These are phyloP conservation scores for Plectosphaerella plurivora DNA, from an alignment of 2,329 filamentous ascomycete genomes.

Conservation along the genomic window DNA sequence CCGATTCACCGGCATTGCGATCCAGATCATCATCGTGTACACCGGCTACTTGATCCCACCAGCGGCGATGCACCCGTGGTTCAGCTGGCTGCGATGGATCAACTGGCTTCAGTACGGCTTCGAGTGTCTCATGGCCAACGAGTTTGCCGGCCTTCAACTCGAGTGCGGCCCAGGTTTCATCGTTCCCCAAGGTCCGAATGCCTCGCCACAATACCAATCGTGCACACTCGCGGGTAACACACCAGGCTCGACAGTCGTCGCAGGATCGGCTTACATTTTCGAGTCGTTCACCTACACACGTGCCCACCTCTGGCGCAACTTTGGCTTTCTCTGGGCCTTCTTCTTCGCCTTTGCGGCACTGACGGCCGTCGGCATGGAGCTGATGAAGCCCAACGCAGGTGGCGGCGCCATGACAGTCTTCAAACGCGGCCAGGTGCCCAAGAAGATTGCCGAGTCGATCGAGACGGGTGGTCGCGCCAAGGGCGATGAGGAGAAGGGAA, in stretches of 20 bases:
- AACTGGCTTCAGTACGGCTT: constrained; percentile 55
- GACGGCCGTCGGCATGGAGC: constrained; percentile 25
- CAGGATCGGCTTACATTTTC: constrained; percentile 51
- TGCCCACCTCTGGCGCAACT: constrained; percentile 57
- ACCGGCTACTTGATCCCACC: constrained; percentile 47
- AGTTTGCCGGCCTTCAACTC: constrained; percentile 51
- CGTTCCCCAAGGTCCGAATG: constrained; percentile 44
- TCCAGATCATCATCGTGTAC: constrained; percentile 21
- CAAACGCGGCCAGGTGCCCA: constrained; percentile 60
- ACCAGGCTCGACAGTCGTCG: constrained; percentile 46
- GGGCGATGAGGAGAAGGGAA: constrained; percentile 44
- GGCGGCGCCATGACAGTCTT: constrained; percentile 57
- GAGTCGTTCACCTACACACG: constrained; percentile 48
- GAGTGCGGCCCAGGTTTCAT: constrained; percentile 50
- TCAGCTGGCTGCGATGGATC: constrained; percentile 53
- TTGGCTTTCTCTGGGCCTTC: constrained; percentile 46
- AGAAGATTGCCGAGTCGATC: constrained; percentile 51
- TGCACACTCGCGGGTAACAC: constrained; percentile 54
- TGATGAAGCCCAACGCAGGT: constrained; percentile 54
- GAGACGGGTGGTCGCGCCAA: constrained; percentile 40
- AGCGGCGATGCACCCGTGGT: constrained; percentile 35
- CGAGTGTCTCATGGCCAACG: constrained; percentile 64
- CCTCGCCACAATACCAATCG: constrained; percentile 47
- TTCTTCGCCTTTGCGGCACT: constrained; percentile 43
- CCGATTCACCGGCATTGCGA: constrained; percentile 20